phyloP scores from a whole-genome alignment of 2,329 filamentous ascomycete genomes.

The Erysiphe pulchra region DNA sequence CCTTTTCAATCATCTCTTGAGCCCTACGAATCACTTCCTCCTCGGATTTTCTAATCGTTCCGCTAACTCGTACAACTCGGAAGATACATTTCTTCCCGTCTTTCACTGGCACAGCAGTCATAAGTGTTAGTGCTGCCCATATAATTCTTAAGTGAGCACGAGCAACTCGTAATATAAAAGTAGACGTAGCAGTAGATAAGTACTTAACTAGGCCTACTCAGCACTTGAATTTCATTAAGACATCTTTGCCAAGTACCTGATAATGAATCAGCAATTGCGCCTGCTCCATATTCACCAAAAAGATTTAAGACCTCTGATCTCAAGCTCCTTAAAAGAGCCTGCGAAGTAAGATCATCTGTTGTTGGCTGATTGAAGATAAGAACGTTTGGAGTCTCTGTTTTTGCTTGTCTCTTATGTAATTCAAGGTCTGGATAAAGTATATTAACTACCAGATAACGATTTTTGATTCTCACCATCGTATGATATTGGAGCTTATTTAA shows the following conservation, averaged over 20 bases:
- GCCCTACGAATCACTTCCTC: constrained; percentile 67
- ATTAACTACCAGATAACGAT: constrained; percentile 84
- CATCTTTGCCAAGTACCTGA: constrained; percentile 23
- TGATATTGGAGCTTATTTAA: no score
- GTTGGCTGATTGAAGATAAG: constrained; percentile 61
- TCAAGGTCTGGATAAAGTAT: constrained; percentile 52
- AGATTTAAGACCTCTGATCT: constrained; percentile 42
- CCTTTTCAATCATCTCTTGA: constrained; percentile 41
- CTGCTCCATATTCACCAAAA: constrained; percentile 75
- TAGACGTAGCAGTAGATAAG: constrained; percentile 73
- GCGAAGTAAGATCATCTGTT: constrained; percentile 39
- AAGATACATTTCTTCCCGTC: constrained; percentile 46
- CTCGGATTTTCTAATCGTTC: constrained; percentile 79
- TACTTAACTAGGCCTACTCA: constrained; percentile 48
- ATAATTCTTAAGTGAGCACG: constrained; percentile 65
- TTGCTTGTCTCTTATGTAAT: constrained; percentile 15
- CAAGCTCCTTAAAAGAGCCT: constrained; percentile 40
- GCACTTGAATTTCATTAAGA: neutral
- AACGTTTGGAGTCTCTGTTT: constrained; percentile 20
- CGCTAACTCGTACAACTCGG: constrained; percentile 64
- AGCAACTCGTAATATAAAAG: constrained; percentile 67
- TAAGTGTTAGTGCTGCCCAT: constrained; percentile 71
- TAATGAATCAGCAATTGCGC: constrained; percentile 42
- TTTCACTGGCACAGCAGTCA: constrained; percentile 35
- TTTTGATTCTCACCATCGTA: constrained; percentile 80